Evolutionary conservation across 2,329 filamentous ascomycete genomes (phyloP), one percentile per base, ranked within the genome.

Genomic region (Aureobasidium pullulans): DNA sequence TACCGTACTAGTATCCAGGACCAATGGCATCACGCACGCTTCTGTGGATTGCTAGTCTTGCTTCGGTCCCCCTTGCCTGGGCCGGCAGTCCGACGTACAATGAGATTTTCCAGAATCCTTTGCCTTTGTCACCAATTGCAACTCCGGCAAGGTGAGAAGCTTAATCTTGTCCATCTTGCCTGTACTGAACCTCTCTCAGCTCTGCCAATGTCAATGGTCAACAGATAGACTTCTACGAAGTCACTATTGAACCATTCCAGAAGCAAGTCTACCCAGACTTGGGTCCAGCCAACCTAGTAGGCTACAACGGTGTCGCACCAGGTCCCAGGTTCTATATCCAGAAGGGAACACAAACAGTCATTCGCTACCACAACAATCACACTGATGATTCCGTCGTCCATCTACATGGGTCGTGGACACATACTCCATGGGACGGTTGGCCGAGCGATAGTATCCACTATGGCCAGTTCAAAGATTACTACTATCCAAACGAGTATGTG

Each of bases 391-490:
- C 73, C 44, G 75, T 76, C 2, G 74, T 81, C 11, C 80, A 82
- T 69, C 72, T 82, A 13, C 80, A 82, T 62, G 80, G 81, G 1
- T 79, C 78, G 6, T 79, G 72, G 36, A 57, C 68, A 54, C 71
- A 75, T 37, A 71, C 76, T 7, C 75, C 76, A 6, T 79, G 76
- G 57, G 79, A 81, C 63, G 80, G 80, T 0, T 83, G 80, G 79
- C 80, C 81, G 1, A 75, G 76, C 48, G 82, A 84, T 62, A 70
- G 74, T 16, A 78, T 79, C 0, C 47, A 69, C 0, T 75, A 77
- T 0, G 80, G 81, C 1, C 71, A 84, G 64, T 83, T 78, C 70
- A 84, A 85, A 68, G 83, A 84, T 62, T 84, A 85, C 67, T 85
- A 84, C 67, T 85, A 83, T 63, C 81, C 82, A 8, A 84, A 84